phyloP scores from a whole-genome alignment of 176 grass and related monocot species.

The Alopecurus myosuroides region DNA sequence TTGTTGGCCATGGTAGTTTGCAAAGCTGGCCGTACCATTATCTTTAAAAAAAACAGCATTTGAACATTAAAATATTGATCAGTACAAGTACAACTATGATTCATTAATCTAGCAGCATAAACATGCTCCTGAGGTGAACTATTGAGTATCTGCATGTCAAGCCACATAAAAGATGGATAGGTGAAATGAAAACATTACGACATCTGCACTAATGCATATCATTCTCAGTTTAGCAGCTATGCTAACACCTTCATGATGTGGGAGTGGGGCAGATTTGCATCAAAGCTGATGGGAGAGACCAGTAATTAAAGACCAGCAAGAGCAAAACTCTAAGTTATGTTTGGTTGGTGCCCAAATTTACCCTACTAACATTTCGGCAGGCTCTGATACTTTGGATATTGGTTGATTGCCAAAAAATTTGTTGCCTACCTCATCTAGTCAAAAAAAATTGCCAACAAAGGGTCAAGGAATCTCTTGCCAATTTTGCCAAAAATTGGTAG shows the following conservation, averaged over 20 bases:
- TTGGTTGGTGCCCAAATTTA: too few species aligned
- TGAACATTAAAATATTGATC: background rate
- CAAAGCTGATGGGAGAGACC: background rate
- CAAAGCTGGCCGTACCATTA: background rate
- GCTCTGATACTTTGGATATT: too few species aligned
- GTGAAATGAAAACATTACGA: background rate
- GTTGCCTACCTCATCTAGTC: too few species aligned
- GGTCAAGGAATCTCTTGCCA: too few species aligned
- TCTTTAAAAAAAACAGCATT: background rate
- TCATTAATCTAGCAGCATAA: background rate
- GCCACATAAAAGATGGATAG: background rate
- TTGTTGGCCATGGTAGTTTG: background rate
- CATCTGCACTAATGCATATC: background rate
- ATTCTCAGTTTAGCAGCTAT: slow-evolving; percentile 4
- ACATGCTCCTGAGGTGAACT: background rate
- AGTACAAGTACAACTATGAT: background rate
- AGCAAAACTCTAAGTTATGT: background rate
- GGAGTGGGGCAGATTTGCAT: background rate
- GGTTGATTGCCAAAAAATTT: too few species aligned
- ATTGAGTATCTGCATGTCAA: background rate
- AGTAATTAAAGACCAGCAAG: background rate
- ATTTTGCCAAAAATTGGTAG: too few species aligned
- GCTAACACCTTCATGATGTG: slow-evolving; percentile 1
- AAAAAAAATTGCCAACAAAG: too few species aligned
- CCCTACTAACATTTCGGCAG: too few species aligned